Base-by-base conservation (phyloP, 2,329 filamentous ascomycete species). In the Aciculosporium take region DNA sequence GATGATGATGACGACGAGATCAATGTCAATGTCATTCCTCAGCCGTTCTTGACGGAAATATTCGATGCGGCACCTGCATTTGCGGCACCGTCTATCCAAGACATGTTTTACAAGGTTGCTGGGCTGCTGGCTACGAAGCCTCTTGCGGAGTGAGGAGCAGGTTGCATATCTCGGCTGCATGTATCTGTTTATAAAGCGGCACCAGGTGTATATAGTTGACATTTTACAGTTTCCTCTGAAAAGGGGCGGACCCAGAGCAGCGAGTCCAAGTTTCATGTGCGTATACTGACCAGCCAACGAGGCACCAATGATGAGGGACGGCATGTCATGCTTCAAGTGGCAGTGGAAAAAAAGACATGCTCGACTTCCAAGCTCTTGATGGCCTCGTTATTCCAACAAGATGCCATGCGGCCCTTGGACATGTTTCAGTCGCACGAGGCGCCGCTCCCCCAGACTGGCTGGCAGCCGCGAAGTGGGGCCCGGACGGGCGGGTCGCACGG, bases 21-120 rank as follows among this genome's bases (percentile, higher is more conserved):
- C 18, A 71, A 74, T 44, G 62, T 66, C 3, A 71, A 72, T 6
- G 74, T 86, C 15, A 72, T 87, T 15, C 67, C 77, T 32, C 74
- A 79, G 37, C 79, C 87, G 53, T 73, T 76, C 48, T 62, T 88
- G 41, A 70, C 80, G 5, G 70, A 76, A 39, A 72, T 88, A 29
- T 86, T 88, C 48, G 79, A 86, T 47, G 67, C 71, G 12, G 76
- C 76, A 2, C 76, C 79, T 2, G 72, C 78, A 3, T 82, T 81
- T 53, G 78, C 80, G 0, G 71, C 81, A 52, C 78, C 80, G 18
- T 75, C 81, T 9, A 73, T 88, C 18, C 76, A 81, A 57, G 82
- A 86, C 47, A 72, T 85, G 63, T 87, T 88, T 55, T 77, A 81
- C 57, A 75, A 78, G 57, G 78, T 89, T 30, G 72, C 81, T 10